Evolutionary conservation across 306 rosid species (phyloP), one percentile per base, ranked within the genome.

Genomic region (Malus asiatica): DNA sequence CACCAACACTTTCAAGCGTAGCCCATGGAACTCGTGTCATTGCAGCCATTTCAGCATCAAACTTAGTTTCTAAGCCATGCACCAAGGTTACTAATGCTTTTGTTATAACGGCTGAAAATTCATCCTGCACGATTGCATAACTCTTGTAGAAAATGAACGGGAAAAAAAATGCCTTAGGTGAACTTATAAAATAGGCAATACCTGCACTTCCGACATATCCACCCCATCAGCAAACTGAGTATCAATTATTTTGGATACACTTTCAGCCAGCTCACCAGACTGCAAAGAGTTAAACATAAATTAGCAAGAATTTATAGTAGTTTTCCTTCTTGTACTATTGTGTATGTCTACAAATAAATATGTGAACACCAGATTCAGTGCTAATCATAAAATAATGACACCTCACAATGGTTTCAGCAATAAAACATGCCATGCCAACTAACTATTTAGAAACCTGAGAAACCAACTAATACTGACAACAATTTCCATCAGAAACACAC

Each of bases 181-280:
- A 67, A 33, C 81, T 59, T 35, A 75, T 68, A 69, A 74, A 68
- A 74, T 71, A 52, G 76, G 63, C 57, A 30, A 72, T 87, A 95
- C 99, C 97, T 95, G 97, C 78, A 95, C 97, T 88, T 95, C 97
- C 63, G 96, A 89, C 93, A 95, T 95, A 81, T 95, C 97, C 72
- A 90, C 90, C 79, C 93, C 96, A 62, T 90, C 97, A 16, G 84
- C 83, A 62, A 78, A 86, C 76, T 92, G 95, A 72, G 89, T 63
- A 78, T 95, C 97, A 69, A 95, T 90, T 79, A 95, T 95, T 86
- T 90, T 95, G 76, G 96, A 84, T 69, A 92, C 91, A 51, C 97
- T 95, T 87, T 95, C 99, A 64, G 99, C 97, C 77, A 95, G 87
- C 71, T 95, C 99, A 83, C 97, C 97, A 42, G 99, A 90, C 97